These are phyloP conservation scores for Fusarium albosuccineum DNA, from an alignment of 2,329 filamentous ascomycete species.

Conservation along the genomic window DNA sequence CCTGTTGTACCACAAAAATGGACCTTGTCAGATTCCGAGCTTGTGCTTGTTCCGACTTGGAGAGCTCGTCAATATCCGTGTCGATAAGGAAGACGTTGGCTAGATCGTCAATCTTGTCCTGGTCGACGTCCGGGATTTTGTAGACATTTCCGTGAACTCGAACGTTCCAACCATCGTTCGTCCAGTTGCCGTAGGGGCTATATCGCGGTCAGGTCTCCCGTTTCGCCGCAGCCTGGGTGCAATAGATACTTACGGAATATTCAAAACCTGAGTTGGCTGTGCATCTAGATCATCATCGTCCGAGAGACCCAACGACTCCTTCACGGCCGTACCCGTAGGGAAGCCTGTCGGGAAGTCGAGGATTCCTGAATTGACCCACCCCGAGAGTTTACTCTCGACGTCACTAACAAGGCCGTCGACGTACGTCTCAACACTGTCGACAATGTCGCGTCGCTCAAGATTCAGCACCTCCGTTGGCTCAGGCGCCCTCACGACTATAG, in stretches of 20 bases:
- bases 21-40: conserved; percentile 79
- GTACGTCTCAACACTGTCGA: conserved; percentile 62
- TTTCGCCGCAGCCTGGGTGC: neutral
- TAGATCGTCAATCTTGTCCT: conserved; percentile 74
- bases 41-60: conserved; percentile 70
- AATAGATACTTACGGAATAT: conserved; percentile 65
- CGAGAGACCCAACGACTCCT: conserved; percentile 71
- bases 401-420: conserved; percentile 63
- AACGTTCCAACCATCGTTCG: conserved; percentile 80
- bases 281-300: conserved; percentile 69
- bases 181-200: conserved; percentile 81
- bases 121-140: conserved; percentile 78
- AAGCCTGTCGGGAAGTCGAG: conserved; percentile 77
- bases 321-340: conserved; percentile 71
- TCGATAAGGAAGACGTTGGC: conserved; percentile 79
- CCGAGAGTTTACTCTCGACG: conserved; percentile 68
- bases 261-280: conserved; percentile 77
- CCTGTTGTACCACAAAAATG: conserved; percentile 83
- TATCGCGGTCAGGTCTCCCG: conserved; percentile 1
- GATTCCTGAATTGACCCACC: conserved; percentile 72
- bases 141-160: conserved; percentile 85
- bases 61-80: conserved; percentile 70
- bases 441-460: conserved; percentile 51
- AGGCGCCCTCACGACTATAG: conserved; percentile 32
- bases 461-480: conserved; percentile 42